phyloP scores from a whole-genome alignment of 495 filamentous ascomycete genomes.

The Penicillium turbatum region DNA sequence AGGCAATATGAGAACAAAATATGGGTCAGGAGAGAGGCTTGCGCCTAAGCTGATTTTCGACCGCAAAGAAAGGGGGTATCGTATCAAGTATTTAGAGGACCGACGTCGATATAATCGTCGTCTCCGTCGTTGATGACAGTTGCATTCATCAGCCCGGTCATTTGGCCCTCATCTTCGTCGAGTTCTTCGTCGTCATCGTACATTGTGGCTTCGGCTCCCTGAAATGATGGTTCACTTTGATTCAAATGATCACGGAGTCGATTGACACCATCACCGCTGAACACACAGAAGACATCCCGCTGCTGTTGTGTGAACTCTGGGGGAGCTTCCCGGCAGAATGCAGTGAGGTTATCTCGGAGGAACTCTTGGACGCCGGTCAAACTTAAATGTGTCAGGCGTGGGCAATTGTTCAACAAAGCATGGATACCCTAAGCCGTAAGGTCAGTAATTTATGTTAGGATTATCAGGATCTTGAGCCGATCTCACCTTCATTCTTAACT shows the following conservation, averaged over 20 bases:
- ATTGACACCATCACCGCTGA: slow-evolving; percentile 80
- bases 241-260: slow-evolving; percentile 77
- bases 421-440: slow-evolving; percentile 71
- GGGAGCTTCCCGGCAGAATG: slow-evolving; percentile 83
- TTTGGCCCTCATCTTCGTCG: slow-evolving; percentile 50
- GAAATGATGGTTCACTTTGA: slow-evolving; percentile 23
- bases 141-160: slow-evolving; percentile 54
- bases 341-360: slow-evolving; percentile 68
- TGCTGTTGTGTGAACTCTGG: slow-evolving; percentile 93
- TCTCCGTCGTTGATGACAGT: slow-evolving; percentile 49
- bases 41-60: slow-evolving; percentile 6
- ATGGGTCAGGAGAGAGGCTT: slow-evolving; percentile 12
- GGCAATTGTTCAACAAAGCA: slow-evolving; percentile 82
- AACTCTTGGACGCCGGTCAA: slow-evolving; percentile 88
- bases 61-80: slow-evolving; percentile 27
- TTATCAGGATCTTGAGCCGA: not conserved
- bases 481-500: slow-evolving; percentile 73
- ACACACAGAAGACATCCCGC: slow-evolving; percentile 93
- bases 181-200: slow-evolving; percentile 55
- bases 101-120: slow-evolving; percentile 48
- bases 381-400: slow-evolving; percentile 88
- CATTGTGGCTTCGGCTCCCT: slow-evolving; percentile 47
- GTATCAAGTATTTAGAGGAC: slow-evolving; percentile 41
- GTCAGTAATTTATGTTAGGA: slow-evolving; percentile 14
- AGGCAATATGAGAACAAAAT: slow-evolving; percentile 5